These are phyloP conservation scores for Candida railenensis DNA, from an alignment of 805 yeast species.

Conservation along the genomic window DNA sequence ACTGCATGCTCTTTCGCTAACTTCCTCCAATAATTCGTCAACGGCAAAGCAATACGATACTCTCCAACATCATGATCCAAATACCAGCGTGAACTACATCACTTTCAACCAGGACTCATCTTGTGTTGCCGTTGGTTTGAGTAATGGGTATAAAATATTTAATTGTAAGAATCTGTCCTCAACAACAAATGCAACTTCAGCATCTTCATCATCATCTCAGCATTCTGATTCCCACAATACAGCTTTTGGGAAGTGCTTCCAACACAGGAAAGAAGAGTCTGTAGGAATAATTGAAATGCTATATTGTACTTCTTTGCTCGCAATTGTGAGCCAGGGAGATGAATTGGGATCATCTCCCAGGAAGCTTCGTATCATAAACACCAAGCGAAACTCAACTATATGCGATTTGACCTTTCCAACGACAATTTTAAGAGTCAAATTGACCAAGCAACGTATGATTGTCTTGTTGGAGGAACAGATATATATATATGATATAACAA, in stretches of 20 bases:
- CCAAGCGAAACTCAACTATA: conserved; percentile 57
- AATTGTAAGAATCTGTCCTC: conserved; percentile 77
- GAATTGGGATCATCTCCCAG: conserved; percentile 75
- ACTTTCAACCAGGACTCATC: conserved; percentile 85
- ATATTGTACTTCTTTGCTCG: conserved; percentile 82
- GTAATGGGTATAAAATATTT: conserved; percentile 66
- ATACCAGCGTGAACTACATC: conserved; percentile 33
- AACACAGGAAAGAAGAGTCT: conserved; percentile 44
- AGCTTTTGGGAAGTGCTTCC: conserved; percentile 29
- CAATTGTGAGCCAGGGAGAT: conserved; percentile 77
- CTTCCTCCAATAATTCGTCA: neutral
- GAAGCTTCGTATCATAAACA: conserved; percentile 77
- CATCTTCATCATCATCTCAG: neutral
- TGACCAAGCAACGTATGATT: conserved; percentile 31
- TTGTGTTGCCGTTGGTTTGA: conserved; percentile 76
- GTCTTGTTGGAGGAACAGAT: conserved; percentile 44
- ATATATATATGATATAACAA: conserved; percentile 40
- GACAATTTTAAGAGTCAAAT: conserved; percentile 37
- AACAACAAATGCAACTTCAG: conserved; percentile 55
- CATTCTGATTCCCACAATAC: conserved; percentile 8
- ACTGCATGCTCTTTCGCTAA: neutral
- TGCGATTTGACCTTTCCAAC: conserved; percentile 45
- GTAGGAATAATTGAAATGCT: conserved; percentile 84
- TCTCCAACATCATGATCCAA: conserved; percentile 1
- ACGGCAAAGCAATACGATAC: conserved; percentile 1